Percentiles rank a stretch among this genome's conserved stretches.
Conservation (phyloP, 306 rosid genomes). For the Trifolium subterraneum region DNA sequence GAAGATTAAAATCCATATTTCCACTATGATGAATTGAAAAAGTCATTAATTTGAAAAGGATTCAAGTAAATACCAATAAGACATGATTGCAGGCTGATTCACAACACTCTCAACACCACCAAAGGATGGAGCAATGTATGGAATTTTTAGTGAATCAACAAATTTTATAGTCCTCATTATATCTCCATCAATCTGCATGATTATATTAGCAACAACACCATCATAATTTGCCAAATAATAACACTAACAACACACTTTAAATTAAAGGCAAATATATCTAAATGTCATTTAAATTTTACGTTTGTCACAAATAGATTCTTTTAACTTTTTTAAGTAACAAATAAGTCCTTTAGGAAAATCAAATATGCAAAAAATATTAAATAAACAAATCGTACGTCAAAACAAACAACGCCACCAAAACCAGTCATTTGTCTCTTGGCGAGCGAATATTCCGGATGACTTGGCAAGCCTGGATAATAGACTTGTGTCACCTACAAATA, state of each 20-base stretch:
- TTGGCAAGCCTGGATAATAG: conserved; percentile 82
- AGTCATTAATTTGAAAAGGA: neutral
- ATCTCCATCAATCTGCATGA: conserved; percentile 80
- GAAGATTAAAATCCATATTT: neutral
- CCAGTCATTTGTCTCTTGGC: conserved; percentile 93
- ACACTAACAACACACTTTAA: neutral
- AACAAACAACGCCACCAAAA: conserved; percentile 92
- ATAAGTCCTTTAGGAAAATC: too few species aligned
- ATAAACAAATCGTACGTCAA: conserved; percentile 61
- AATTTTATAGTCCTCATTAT: conserved; percentile 60
- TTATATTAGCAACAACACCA: conserved; percentile 13
- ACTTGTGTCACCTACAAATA: conserved; percentile 70
- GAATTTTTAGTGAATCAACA: conserved; percentile 78
- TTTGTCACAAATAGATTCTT: too few species aligned
- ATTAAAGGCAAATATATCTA: too few species aligned
- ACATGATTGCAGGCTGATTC: conserved; percentile 95
- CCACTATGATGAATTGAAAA: neutral
- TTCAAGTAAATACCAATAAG: conserved; percentile 67
- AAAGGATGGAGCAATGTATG: conserved; percentile 93
- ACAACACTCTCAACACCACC: conserved; percentile 96
- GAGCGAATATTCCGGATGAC: conserved; percentile 86
- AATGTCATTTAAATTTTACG: too few species aligned
- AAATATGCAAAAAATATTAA: neutral
- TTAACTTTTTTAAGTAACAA: too few species aligned
- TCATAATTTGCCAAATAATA: conserved; percentile 7